Percentiles rank a stretch among this genome's conserved stretches.
Conservation (phyloP, 345 rosid species). For the Mercurialis annua region DNA sequence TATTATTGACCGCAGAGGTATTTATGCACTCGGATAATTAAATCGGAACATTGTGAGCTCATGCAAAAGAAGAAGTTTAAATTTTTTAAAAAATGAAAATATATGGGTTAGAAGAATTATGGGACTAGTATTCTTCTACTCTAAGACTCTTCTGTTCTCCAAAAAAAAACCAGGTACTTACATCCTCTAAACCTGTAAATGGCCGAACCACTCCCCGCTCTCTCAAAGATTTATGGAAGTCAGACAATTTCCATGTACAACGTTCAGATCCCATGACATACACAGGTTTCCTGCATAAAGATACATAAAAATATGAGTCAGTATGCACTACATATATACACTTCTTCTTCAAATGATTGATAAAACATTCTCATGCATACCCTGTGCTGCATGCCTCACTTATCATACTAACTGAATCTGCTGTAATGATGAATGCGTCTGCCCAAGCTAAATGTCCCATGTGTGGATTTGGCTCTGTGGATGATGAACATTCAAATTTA, state of each 20-base stretch:
- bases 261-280: conserved; percentile 76
- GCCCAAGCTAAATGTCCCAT: conserved; percentile 99
- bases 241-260: conserved; percentile 85
- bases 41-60: not conserved
- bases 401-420: conserved; percentile 89
- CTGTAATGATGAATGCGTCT: conserved; percentile 90
- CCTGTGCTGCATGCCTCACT: conserved; percentile 99
- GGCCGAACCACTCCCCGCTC: conserved; percentile 83
- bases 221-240: conserved; percentile 77
- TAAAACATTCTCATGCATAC: conserved; percentile 38
- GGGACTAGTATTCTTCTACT: not conserved
- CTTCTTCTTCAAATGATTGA: conserved; percentile 1
- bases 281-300: conserved; percentile 75
- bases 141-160: not conserved
- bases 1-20: not conserved
- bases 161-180: conserved; percentile 37
- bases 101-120: not conserved
- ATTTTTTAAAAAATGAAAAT: too few species aligned
- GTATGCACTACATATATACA: conserved; percentile 6
- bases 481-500: conserved; percentile 18
- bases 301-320: not conserved
- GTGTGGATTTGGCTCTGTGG: conserved; percentile 81
- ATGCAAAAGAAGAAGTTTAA: not conserved
- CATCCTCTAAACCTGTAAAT: conserved; percentile 88
- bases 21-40: not conserved